Evolutionary conservation across 306 rosid species (phyloP).

Genomic region (Comarum palustre): DNA sequence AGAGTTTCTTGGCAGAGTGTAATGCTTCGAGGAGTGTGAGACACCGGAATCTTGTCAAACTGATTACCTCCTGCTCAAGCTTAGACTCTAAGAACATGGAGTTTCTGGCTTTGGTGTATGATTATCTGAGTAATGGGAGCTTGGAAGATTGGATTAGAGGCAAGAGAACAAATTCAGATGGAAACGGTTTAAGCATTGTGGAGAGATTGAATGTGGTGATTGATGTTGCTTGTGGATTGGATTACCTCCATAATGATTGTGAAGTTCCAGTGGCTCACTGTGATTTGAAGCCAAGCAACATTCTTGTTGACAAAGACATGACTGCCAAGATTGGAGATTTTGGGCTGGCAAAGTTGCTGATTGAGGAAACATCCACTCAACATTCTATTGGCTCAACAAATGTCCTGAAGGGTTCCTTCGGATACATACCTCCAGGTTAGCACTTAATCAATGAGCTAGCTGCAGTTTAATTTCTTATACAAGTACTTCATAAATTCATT

Average conservation of each 20-base stretch:
- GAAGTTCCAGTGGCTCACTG: conserved; percentile 67
- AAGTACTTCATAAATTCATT: neutral
- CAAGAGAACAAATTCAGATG: conserved; percentile 38
- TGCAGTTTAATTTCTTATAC: neutral
- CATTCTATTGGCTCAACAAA: conserved; percentile 46
- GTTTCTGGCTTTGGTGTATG: conserved; percentile 66
- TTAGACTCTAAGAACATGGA: conserved; percentile 54
- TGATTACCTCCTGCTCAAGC: conserved; percentile 74
- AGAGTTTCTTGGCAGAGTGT: conserved; percentile 76
- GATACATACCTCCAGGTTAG: conserved; percentile 85
- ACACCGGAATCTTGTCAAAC: conserved; percentile 66
- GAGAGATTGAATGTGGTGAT: conserved; percentile 62
- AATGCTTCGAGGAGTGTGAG: conserved; percentile 55
- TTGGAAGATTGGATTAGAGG: conserved; percentile 75
- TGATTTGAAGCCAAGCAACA: conserved; percentile 76
- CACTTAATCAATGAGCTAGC: neutral
- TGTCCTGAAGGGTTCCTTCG: conserved; percentile 67
- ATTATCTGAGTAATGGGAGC: conserved; percentile 60
- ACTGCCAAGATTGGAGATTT: conserved; percentile 77
- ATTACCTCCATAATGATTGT: conserved; percentile 66
- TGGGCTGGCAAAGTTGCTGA: conserved; percentile 58
- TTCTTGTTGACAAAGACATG: conserved; percentile 58
- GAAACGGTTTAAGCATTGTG: conserved; percentile 42
- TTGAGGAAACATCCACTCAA: conserved; percentile 36
- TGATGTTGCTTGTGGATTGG: conserved; percentile 59